These are phyloP conservation scores for Pseudoturritis turrita DNA, from an alignment of 345 rosid species.

Conservation along the genomic window DNA sequence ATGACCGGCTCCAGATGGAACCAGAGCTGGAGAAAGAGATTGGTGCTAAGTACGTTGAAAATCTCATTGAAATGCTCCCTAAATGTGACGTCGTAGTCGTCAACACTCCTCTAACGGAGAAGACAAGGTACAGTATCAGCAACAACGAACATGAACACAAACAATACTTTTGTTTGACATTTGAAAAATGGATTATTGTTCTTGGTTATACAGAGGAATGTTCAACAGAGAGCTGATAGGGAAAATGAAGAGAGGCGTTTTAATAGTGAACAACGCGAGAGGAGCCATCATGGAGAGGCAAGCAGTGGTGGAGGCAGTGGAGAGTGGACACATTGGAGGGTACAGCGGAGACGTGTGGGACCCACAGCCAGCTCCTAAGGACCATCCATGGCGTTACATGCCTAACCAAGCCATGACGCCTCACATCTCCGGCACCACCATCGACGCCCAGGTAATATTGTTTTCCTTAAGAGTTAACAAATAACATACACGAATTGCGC, in stretches of 20 bases:
- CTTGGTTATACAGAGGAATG: constrained; percentile 51
- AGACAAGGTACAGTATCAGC: constrained; percentile 49
- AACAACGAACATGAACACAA: not conserved
- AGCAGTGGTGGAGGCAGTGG: constrained; percentile 79
- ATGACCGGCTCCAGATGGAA: constrained; percentile 75
- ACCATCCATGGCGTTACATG: constrained; percentile 99
- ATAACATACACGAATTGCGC: not conserved
- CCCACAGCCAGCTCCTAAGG: constrained; percentile 95
- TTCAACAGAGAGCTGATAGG: constrained; percentile 70
- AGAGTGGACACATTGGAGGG: constrained; percentile 87
- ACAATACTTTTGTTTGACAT: not conserved
- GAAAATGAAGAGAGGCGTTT: constrained; percentile 84
- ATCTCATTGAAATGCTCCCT: constrained; percentile 75
- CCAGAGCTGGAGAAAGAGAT: constrained; percentile 60
- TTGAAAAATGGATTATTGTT: not conserved
- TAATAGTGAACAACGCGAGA: constrained; percentile 90
- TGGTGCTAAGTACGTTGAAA: constrained; percentile 78
- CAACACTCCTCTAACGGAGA: constrained; percentile 86
- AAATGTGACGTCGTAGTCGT: constrained; percentile 81
- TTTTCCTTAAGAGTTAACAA: not conserved
- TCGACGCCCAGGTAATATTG: constrained; percentile 71
- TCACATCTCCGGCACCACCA: constrained; percentile 95
- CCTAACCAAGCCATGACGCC: constrained; percentile 99
- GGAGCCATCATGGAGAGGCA: constrained; percentile 93
- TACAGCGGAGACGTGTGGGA: constrained; percentile 96